Percentiles rank a stretch among this genome's conserved stretches.
These are phyloP conservation scores for Lodderomyces metapsilosis DNA, from an alignment of 1,139 yeast genomes.

Conservation along the genomic window DNA sequence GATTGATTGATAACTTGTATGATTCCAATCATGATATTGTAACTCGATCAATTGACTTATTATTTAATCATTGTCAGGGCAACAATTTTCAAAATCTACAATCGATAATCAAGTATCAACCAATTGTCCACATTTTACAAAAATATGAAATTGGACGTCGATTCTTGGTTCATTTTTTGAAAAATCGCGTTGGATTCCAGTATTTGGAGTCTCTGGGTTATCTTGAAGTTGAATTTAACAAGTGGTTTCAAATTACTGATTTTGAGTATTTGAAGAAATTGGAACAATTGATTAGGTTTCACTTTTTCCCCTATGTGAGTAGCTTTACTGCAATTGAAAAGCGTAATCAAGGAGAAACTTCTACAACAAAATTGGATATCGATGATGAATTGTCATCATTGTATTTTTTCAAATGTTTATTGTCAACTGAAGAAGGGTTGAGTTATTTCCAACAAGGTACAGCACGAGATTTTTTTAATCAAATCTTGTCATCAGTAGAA, in stretches of 20 bases:
- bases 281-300: conserved; percentile 21
- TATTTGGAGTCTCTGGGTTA: conserved; percentile 35
- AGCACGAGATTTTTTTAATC: conserved; percentile 27
- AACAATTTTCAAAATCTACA: conserved; percentile 19
- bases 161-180: conserved; percentile 30
- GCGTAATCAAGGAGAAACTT: too few relatives aligned
- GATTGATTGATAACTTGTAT: conserved; percentile 68
- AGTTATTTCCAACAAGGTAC: conserved; percentile 28
- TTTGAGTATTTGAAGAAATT: conserved; percentile 25
- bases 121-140: conserved; percentile 30
- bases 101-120: conserved; percentile 29
- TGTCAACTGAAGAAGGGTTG: conserved; percentile 81
- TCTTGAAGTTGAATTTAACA: conserved; percentile 29
- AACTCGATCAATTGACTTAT: conserved; percentile 51
- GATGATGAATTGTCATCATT: conserved; percentile 38
- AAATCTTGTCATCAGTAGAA: conserved; percentile 24
- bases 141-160: conserved; percentile 23
- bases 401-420: conserved; percentile 78
- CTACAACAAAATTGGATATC: conserved; percentile 10
- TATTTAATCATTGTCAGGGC: conserved; percentile 17
- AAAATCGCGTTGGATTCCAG: conserved; percentile 33
- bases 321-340: too few relatives aligned
- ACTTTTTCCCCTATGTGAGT: conserved; percentile 28
- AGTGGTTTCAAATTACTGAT: conserved; percentile 25
- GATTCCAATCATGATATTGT: conserved; percentile 62